Percentiles rank a stretch among this genome's conserved stretches.
These are phyloP conservation scores for Solanum okadae DNA, from an alignment of 257 asterid species.

Conservation along the genomic window DNA sequence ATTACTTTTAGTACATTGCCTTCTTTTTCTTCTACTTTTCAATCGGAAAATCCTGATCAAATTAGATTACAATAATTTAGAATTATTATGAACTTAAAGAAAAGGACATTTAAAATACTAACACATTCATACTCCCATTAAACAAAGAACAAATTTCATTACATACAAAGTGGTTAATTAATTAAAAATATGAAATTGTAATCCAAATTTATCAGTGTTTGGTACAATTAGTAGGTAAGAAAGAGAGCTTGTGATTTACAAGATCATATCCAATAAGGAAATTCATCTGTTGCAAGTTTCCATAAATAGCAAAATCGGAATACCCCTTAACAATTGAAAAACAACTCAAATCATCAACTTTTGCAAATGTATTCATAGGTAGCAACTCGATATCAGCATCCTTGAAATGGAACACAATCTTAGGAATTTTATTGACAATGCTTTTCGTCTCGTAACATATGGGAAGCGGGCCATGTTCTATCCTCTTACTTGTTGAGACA, in stretches of 20 bases:
- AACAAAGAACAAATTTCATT: neutral
- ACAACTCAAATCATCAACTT: constrained; percentile 25
- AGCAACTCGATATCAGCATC: constrained; percentile 41
- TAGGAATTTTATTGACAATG: constrained; percentile 9
- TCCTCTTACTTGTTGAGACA: neutral
- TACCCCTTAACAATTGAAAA: constrained; percentile 17
- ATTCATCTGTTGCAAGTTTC: constrained; percentile 42
- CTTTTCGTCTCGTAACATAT: neutral
- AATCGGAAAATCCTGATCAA: too few relatives aligned
- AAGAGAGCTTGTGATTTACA: constrained; percentile 9
- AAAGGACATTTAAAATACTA: neutral
- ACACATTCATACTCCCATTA: neutral
- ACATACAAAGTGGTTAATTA: neutral
- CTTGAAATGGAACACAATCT: constrained; percentile 24
- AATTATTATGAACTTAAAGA: neutral
- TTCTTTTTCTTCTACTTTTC: too few relatives aligned
- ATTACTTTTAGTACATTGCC: too few relatives aligned
- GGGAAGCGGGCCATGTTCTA: neutral
- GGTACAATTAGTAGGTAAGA: constrained; percentile 35
- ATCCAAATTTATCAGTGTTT: neutral
- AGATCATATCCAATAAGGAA: constrained; percentile 48
- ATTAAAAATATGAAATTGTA: neutral
- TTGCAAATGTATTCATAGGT: constrained; percentile 14
- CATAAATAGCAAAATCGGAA: constrained; percentile 19
- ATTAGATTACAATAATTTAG: neutral